A percentile compares a stretch with the other conserved stretches of the same genome.
phyloP scores from a whole-genome alignment of 441 rosid species.

The Populus hybrid region DNA sequence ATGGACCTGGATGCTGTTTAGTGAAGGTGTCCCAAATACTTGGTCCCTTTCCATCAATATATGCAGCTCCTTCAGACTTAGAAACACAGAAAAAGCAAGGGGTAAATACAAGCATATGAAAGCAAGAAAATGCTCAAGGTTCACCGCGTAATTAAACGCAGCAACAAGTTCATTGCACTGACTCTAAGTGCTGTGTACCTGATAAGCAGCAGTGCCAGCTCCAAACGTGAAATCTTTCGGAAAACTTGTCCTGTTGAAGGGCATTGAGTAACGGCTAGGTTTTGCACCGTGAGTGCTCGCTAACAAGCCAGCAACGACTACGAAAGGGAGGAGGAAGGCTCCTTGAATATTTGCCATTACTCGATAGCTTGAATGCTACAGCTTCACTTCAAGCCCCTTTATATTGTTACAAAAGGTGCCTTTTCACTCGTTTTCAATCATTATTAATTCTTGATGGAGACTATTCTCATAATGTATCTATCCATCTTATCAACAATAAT shows the following conservation, averaged over 20 bases:
- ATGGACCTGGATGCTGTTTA: slow-evolving; percentile 39
- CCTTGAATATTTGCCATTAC: background rate
- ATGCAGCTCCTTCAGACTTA: slow-evolving; percentile 44
- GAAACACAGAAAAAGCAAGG: background rate
- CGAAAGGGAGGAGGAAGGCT: background rate
- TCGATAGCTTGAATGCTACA: background rate
- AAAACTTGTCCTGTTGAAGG: background rate
- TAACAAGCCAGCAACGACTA: background rate
- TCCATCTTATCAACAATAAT: too few species aligned
- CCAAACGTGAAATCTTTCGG: background rate
- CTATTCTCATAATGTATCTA: background rate
- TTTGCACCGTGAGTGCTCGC: background rate
- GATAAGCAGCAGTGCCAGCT: background rate
- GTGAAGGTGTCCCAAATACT: slow-evolving; percentile 58
- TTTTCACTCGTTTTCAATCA: too few species aligned
- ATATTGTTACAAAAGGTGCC: background rate
- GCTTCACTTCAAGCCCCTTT: background rate
- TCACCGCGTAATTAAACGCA: background rate
- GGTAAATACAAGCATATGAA: background rate
- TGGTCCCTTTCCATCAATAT: slow-evolving; percentile 38
- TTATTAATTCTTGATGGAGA: background rate
- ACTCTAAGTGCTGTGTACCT: background rate
- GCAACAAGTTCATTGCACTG: background rate
- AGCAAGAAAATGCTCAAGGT: background rate
- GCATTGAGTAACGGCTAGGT: background rate